Evolutionary conservation across 2,329 filamentous ascomycete genomes (phyloP).

Genomic region (Cordyceps militaris): DNA sequence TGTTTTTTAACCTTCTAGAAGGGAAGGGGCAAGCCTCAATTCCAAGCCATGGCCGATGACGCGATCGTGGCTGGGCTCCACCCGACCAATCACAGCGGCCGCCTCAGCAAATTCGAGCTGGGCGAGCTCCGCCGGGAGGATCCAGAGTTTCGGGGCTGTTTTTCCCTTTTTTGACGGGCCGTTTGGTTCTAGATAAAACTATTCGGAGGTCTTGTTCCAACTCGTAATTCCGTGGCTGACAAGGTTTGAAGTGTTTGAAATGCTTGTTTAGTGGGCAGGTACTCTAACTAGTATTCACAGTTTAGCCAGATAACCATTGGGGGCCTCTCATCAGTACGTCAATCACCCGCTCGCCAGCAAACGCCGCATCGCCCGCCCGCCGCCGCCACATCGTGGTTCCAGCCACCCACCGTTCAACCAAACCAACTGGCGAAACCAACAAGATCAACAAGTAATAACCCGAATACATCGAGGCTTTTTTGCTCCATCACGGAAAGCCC

Average conservation of each 20-base stretch:
- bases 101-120: slow-evolving; percentile 14
- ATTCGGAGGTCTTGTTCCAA: no score
- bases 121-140: not conserved
- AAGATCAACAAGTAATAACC: no score
- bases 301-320: no score
- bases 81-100: slow-evolving; percentile 16
- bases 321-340: no score
- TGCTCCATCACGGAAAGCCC: no score
- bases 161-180: not conserved
- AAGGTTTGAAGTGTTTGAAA: not conserved
- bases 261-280: not conserved
- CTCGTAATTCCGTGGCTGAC: not conserved
- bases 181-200: no score
- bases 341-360: no score
- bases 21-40: not conserved
- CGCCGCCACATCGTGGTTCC: no score
- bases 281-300: not conserved
- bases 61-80: slow-evolving; percentile 18
- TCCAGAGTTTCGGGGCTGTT: not conserved
- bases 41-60: slow-evolving; percentile 18
- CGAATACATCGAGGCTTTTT: no score
- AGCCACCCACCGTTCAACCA: no score
- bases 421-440: no score
- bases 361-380: no score
- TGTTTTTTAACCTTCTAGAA: slow-evolving; percentile 2